phyloP scores from a whole-genome alignment of 2,329 filamentous ascomycete genomes.

The Myrmaecium sp. region DNA sequence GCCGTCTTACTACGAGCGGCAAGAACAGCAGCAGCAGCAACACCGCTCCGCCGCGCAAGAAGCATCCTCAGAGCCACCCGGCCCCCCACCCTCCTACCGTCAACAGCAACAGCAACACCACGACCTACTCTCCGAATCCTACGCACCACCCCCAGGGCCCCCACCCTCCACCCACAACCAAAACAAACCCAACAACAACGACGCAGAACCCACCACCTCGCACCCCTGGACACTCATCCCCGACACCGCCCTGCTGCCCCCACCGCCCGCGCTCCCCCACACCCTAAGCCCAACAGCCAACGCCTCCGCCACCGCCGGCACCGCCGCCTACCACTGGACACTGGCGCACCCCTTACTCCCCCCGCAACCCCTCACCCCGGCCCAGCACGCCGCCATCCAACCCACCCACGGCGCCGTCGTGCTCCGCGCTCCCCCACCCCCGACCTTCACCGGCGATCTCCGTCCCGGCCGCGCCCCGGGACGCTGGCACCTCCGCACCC shows the following conservation, averaged over 20 bases:
- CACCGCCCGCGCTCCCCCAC: constrained; percentile 51
- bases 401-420: constrained; percentile 31
- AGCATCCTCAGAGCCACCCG: too few species aligned
- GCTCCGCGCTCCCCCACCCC: constrained; percentile 10
- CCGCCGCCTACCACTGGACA: constrained; percentile 52
- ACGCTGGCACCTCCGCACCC: constrained; percentile 23
- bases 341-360: constrained; percentile 37
- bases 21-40: too few species aligned
- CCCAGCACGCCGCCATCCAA: constrained; percentile 31
- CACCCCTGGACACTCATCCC: constrained; percentile 62
- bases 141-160: neutral
- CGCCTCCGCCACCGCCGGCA: constrained; percentile 45
- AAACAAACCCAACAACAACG: constrained; percentile 14
- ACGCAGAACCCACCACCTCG: constrained; percentile 34
- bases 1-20: too few species aligned
- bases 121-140: too few species aligned
- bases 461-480: constrained; percentile 25
- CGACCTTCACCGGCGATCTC: constrained; percentile 19
- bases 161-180: constrained; percentile 8
- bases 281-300: constrained; percentile 53
- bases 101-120: constrained; percentile 1
- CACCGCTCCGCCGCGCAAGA: too few species aligned
- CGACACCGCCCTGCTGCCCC: constrained; percentile 55
- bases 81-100: constrained; percentile 6
- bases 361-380: constrained; percentile 34